Evolutionary conservation across 1,284 basidiomycete genomes (phyloP), one percentile per base, ranked within the genome.

Genomic region (Peniophora sp.): DNA sequence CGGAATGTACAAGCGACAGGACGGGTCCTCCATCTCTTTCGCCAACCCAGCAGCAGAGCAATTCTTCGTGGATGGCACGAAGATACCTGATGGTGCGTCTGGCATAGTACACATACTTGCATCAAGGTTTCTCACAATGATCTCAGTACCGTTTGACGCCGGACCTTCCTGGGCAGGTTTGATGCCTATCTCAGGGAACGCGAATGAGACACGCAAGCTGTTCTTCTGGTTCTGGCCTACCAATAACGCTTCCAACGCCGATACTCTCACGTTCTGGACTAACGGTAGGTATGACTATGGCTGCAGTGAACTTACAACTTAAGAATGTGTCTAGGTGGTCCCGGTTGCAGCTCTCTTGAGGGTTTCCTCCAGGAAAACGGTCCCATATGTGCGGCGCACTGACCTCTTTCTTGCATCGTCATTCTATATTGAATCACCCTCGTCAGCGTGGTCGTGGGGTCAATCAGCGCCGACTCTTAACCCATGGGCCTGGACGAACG

Each of bases 401-500:
- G 27, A 34, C 32, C 49, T 38, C n/a, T 48, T n/a, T 45, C 12
- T 25, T 23, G 9, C 12, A 10, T 10, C 24, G 44, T 24, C n/a
- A 3, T n/a, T 10, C 23, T 20, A 36, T 23, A 25, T 11, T 45
- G 41, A 49, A 45, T 24, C 48, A 36, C 14, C 45, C 16, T 45
- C 9, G 51, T n/a, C 24, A 78, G 75, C 74, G 19, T 79, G 76
- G 77, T 74, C 73, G 16, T 79, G 75, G 76, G 77, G 78, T 32
- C 78, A 79, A 60, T 57, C 76, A 2, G 69, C 66, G 53, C 76
- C 77, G 17, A 77, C 73, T 6, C 69, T 65, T 1, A 68, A 68
- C 43, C 63, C 54, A 8, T 68, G 57, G 56, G 62, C 62, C 22
- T 78, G 73, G 73, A 70, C 69, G 3, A 73, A 74, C 52, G 58